Base-by-base conservation (phyloP, 139 green algal genomes). In the Nannochloris sp. region DNA sequence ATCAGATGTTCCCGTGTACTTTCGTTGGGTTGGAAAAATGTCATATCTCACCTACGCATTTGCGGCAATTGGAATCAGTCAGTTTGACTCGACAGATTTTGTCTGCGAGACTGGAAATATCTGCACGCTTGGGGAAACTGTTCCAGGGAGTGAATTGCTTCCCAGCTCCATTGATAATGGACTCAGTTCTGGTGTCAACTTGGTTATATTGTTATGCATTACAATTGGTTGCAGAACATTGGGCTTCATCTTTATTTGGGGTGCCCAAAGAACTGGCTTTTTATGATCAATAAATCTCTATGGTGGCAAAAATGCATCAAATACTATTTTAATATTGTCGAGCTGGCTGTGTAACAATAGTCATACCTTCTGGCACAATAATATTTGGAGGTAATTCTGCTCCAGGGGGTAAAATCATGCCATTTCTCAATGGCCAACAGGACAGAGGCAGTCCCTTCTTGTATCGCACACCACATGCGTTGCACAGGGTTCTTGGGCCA, bases 401-500 rank as follows among this genome's bases (percentile, higher is more conserved):
- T 3, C 69, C 69, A 24, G 64, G 70, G 23, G 71, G 71, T 44
- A 78, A 46, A 46, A 70, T 36, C 71, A 78, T 78, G 29, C 71
- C 71, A 12, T 78, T 64, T 6, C 61, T 61, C 18, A 75, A 57
- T 36, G 72, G 67, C 67, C 72, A 79, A 54, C 72, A 73, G 19
- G 60, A 57, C 21, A 88, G 69, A 11, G 77, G 68, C 19, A 84
- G 72, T 25, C 75, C 74, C 72, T 88, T 88, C 46, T 80, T 83
- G 75, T 73, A 87, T 23, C 79, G 72, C 55, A 92, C 85, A 14
- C 84, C 85, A 62, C 85, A 93, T 18, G 85, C 85, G 61, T 93
- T 93, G 75, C 86, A 93, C 18, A 93, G 73, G 19, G 86, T 90
- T 56, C 83, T 81, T 0, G 83, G 85, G 2, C 86, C 86, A 37